Percentiles rank a stretch among this genome's conserved stretches.
These are phyloP conservation scores for Apiotrichum sp. DNA, from an alignment of 1,284 basidiomycete species.

Conservation along the genomic window DNA sequence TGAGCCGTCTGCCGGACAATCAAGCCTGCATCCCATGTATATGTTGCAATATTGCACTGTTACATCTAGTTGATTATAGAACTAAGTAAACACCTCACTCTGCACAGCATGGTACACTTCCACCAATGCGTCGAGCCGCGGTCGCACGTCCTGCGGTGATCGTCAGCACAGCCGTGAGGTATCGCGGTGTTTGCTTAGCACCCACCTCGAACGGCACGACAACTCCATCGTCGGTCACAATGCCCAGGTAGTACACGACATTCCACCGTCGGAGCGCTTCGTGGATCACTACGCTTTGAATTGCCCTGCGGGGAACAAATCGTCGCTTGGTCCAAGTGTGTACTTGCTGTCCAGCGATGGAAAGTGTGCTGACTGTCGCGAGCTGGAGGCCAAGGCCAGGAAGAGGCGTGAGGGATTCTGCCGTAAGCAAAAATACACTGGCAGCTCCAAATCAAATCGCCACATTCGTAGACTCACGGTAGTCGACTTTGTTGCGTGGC, in stretches of 20 bases:
- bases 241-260: constrained; percentile 33
- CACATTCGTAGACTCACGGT: no score
- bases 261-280: constrained; percentile 36
- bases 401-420: constrained; percentile 35
- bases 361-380: constrained; percentile 50
- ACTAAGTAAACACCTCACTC: constrained; percentile 22
- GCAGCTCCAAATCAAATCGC: no score
- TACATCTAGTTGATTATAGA: no score
- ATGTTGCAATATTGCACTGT: no score
- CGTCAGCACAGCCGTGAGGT: neutral
- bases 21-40: no score
- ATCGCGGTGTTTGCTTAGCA: neutral
- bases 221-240: constrained; percentile 23
- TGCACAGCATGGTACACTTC: constrained; percentile 35
- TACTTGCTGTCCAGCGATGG: neutral
- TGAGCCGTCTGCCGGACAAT: no score
- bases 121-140: constrained; percentile 23
- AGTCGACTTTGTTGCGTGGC: no score
- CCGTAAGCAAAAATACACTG: neutral
- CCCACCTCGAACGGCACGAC: constrained; percentile 35
- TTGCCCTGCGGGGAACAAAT: constrained; percentile 29
- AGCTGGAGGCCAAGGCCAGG: constrained; percentile 58
- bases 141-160: constrained; percentile 24
- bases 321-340: constrained; percentile 13
- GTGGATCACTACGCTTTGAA: constrained; percentile 34